A percentile compares a stretch with the other conserved stretches of the same genome.
These are phyloP conservation scores for Leishmania guyanensis DNA, from an alignment of 208 protist species.

Conservation along the genomic window DNA sequence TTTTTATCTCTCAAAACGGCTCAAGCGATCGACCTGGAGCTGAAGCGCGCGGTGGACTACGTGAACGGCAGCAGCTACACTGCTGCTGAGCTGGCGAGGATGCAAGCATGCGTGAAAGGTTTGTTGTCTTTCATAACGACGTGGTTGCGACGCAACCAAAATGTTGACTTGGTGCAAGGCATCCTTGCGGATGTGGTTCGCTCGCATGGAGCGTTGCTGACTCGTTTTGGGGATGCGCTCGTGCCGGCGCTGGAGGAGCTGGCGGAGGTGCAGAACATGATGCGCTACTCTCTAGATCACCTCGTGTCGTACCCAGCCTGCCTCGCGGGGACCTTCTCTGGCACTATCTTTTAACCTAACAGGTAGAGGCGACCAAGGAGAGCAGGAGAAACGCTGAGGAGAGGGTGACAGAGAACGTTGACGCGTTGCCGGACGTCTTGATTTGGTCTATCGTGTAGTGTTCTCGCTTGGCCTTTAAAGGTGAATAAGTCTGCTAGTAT, in stretches of 20 bases:
- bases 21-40: conserved; percentile 76
- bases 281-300: conserved; percentile 75
- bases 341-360: conserved; percentile 58
- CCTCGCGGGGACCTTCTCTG: conserved; percentile 66
- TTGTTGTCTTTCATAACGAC: conserved; percentile 58
- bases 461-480: background rate
- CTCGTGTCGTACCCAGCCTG: conserved; percentile 72
- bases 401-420: background rate
- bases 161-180: conserved; percentile 83
- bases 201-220: conserved; percentile 68
- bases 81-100: conserved; percentile 54
- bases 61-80: conserved; percentile 70
- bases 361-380: background rate
- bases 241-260: conserved; percentile 50
- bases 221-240: conserved; percentile 52
- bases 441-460: background rate
- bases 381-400: background rate
- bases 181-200: conserved; percentile 70
- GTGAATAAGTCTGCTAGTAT: background rate
- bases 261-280: conserved; percentile 60
- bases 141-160: conserved; percentile 59
- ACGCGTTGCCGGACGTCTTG: background rate
- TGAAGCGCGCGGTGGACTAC: conserved; percentile 75
- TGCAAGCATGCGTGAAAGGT: conserved; percentile 48
- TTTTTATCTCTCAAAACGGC: conserved; percentile 52